Conservation (phyloP, 805 yeast genomes). For the Barnettozyma pratensis region DNA sequence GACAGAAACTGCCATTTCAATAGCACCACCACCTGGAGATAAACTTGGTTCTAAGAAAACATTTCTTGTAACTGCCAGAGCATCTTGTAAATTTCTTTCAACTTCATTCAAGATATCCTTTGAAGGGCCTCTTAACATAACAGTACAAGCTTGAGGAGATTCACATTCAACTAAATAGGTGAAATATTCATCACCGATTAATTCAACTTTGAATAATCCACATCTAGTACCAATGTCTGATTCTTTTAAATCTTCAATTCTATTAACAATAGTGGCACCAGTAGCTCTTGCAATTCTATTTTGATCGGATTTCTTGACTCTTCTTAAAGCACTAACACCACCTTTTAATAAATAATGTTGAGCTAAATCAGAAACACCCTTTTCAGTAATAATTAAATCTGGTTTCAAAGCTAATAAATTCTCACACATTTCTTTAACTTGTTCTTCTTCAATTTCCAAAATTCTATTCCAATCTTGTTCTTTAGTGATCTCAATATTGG, state of each 20-base stretch:
- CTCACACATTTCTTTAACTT: constrained; percentile 82
- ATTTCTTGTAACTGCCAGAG: constrained; percentile 96
- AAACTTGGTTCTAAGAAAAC: constrained; percentile 91
- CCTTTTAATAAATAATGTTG: constrained; percentile 94
- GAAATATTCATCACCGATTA: constrained; percentile 96
- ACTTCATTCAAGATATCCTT: constrained; percentile 95
- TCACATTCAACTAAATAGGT: constrained; percentile 76
- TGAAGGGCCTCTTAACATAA: constrained; percentile 90
- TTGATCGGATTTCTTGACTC: constrained; percentile 93
- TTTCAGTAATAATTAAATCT: constrained; percentile 92
- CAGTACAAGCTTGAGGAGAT: constrained; percentile 90
- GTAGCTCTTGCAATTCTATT: constrained; percentile 96
- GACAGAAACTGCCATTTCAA: constrained; percentile 97
- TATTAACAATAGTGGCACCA: constrained; percentile 95
- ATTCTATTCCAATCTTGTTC: constrained; percentile 96
- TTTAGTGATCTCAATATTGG: constrained; percentile 93
- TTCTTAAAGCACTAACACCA: constrained; percentile 86
- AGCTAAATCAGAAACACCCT: constrained; percentile 96
- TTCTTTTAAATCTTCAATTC: constrained; percentile 91
- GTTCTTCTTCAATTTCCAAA: constrained; percentile 96
- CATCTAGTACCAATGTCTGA: constrained; percentile 84
- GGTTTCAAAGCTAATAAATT: constrained; percentile 82
- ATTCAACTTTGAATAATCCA: constrained; percentile 87
- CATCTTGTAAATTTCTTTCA: constrained; percentile 96
- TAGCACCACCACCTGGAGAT: constrained; percentile 99